phyloP scores from a whole-genome alignment of 2,329 filamentous ascomycete genomes.

The Beauveria rudraprayagi region DNA sequence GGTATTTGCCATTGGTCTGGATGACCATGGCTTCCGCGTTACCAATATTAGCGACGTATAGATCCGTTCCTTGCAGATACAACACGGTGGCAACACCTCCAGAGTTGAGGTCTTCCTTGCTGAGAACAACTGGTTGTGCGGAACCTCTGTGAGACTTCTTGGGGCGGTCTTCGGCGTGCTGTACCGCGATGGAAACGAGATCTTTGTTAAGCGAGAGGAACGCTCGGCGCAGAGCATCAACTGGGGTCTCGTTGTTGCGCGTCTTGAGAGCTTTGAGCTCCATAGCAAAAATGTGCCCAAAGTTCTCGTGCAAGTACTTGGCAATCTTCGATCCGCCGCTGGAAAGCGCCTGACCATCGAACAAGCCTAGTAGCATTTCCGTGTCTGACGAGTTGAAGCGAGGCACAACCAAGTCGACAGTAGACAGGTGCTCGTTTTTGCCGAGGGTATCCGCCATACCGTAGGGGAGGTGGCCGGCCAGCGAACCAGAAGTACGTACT shows the following conservation, averaged over 20 bases:
- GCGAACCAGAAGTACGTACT: constrained; percentile 91
- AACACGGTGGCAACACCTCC: constrained; percentile 88
- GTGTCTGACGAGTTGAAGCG: constrained; percentile 83
- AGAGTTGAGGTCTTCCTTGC: constrained; percentile 80
- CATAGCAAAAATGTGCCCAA: constrained; percentile 72
- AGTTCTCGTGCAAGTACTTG: constrained; percentile 94
- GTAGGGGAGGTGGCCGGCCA: constrained; percentile 84
- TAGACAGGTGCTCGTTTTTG: constrained; percentile 88
- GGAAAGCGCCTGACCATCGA: constrained; percentile 85
- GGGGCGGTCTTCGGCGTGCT: constrained; percentile 68
- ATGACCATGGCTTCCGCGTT: constrained; percentile 95
- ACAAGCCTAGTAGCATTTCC: constrained; percentile 87
- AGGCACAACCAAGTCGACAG: constrained; percentile 90
- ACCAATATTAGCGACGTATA: constrained; percentile 92
- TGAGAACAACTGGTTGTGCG: constrained; percentile 66
- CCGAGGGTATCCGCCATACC: constrained; percentile 96
- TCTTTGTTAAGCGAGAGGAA: constrained; percentile 93
- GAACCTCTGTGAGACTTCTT: constrained; percentile 62
- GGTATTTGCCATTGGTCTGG: constrained; percentile 75
- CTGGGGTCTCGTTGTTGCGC: constrained; percentile 62
- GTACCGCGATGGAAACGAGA: constrained; percentile 73
- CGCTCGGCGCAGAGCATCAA: constrained; percentile 75
- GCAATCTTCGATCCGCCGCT: constrained; percentile 91
- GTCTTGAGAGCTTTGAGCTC: constrained; percentile 70
- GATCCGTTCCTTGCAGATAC: constrained; percentile 80